A percentile compares a stretch with the other conserved stretches of the same genome.
Conservation (phyloP, 352 stramenopile species). For the Phytophthora lateralis region DNA sequence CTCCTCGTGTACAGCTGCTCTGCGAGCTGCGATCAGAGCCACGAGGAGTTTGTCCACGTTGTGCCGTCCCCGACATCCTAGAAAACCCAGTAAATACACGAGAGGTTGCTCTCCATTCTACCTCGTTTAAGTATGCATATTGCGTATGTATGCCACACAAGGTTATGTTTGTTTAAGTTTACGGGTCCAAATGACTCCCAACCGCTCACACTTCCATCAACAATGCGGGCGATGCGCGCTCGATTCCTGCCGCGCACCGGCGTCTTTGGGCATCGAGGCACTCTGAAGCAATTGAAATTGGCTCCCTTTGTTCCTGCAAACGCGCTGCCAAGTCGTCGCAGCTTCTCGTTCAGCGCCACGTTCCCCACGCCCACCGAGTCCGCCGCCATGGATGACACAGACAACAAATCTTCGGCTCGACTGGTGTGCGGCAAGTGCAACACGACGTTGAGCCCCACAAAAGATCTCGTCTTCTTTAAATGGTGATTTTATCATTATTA, state of each 20-base stretch:
- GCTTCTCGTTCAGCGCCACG: constrained; percentile 57
- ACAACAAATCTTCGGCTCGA: constrained; percentile 52
- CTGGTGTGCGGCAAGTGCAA: constrained; percentile 78
- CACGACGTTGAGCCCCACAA: constrained; percentile 58
- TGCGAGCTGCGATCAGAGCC: constrained; percentile 60
- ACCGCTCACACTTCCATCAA: constrained; percentile 15
- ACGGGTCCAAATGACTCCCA: constrained; percentile 2
- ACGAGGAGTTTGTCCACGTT: constrained; percentile 76
- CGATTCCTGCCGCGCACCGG: constrained; percentile 20
- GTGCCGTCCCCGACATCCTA: constrained; percentile 42
- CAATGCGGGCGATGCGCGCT: constrained; percentile 22
- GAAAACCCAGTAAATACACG: background rate
- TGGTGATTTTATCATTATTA: constrained; percentile 37
- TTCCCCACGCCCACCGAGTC: constrained; percentile 65
- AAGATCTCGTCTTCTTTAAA: constrained; percentile 80
- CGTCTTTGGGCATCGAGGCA: constrained; percentile 8
- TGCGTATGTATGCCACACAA: constrained; percentile 8
- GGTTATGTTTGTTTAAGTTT: background rate
- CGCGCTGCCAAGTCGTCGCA: constrained; percentile 12
- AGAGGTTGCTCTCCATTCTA: background rate
- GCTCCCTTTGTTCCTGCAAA: constrained; percentile 6
- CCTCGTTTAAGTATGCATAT: background rate
- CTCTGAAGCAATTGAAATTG: constrained; percentile 14
- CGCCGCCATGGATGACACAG: constrained; percentile 40
- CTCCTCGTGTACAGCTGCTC: constrained; percentile 81